Evolutionary conservation across 257 asterid genomes (phyloP), one percentile per base, ranked within the genome.

Genomic region (Gentiana straminea): DNA sequence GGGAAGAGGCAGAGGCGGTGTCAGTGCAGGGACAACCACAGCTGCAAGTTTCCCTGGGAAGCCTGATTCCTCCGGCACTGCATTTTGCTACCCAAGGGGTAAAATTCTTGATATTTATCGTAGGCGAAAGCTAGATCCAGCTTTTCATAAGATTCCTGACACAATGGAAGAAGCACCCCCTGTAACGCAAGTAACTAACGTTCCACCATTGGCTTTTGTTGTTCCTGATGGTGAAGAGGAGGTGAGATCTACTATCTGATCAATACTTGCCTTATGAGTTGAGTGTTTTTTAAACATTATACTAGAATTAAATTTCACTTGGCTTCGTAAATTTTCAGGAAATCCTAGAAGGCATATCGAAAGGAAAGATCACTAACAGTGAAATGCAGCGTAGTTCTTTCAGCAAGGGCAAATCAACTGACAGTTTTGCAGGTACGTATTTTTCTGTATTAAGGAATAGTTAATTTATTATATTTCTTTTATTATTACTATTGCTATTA

Each of bases 21-120:
- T 84, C n/a, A 41, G 65, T 60, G 68, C 74, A 45, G 77, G 79
- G 52, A 77, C 75, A 45, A 70, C 82, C 39, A 67, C 86, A 65
- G 67, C 60, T 58, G 84, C 76, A 58, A 60, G 67, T 63, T 65
- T 77, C 37, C 77, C 80, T 12, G 94, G 93, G 69, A 84, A 82
- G 61, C 72, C 65, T 49, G 59, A 35, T 46, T 52, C 51, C 46
- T 64, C 72, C 4, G 12, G 63, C 37, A 72, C 68, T 64, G 59
- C 68, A 58, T 78, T 71, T 76, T 83, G 68, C 61, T 92, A 88
- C 60, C 97, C 95, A 4, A 78, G 99, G 78, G 99, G 94, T 49
- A 92, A 88, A 64, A 81, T 89, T 57, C 97, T 92, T 48, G 99
- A 85, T 68, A 83, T 88, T 49, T 88, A 88, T 59, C 99, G 99